Evolutionary conservation across 78 protist species (phyloP).

Genomic region (slime mould (Dictyostelium discoideum)): dicty_2.7 NC_007091.3:3877001-3877500

Average conservation of each 20-base stretch:
- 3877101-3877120: neutral
- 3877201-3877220: neutral
- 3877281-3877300: neutral
- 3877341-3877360: neutral
- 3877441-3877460: constrained; percentile 25
- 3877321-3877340: neutral
- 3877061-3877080: constrained; percentile 10
- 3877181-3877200: neutral
- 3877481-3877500: neutral
- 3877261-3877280: neutral
- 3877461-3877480: constrained; percentile 20
- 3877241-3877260: neutral
- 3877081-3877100: constrained; percentile 4
- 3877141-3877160: neutral
- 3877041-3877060: neutral
- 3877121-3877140: constrained; percentile 14
- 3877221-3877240: neutral
- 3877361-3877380: constrained; percentile 39
- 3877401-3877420: constrained; percentile 36
- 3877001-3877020: neutral
- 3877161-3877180: neutral
- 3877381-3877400: constrained; percentile 70
- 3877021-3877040: neutral
- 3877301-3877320: neutral
- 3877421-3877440: constrained; percentile 6